Evolutionary conservation across 2,329 filamentous ascomycete species (phyloP).

Genomic region (Calonectria hawksworthii): DNA sequence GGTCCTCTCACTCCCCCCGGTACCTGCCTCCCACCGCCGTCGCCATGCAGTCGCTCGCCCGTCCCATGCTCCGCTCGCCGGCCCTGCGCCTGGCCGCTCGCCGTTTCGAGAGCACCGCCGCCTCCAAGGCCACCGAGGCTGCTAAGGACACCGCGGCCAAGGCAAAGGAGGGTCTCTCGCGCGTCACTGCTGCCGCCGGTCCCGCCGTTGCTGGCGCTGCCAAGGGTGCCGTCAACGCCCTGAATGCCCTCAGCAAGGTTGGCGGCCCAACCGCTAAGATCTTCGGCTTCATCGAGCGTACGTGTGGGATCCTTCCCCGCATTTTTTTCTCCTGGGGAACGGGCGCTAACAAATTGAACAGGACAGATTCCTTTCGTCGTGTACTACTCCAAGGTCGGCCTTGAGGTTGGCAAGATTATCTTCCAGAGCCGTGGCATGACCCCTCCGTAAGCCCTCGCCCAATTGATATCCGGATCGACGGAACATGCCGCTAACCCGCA

Average conservation of each 20-base stretch:
- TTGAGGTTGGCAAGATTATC: constrained; percentile 90
- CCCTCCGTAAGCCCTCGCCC: constrained; percentile 81
- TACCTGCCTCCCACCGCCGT: constrained; percentile 47
- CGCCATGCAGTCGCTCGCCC: constrained; percentile 54
- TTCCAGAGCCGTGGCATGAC: constrained; percentile 91
- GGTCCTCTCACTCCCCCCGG: constrained; percentile 35
- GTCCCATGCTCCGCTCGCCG: constrained; percentile 62
- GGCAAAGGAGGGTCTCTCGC: constrained; percentile 86
- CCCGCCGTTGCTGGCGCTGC: constrained; percentile 80
- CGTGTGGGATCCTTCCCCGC: constrained; percentile 54
- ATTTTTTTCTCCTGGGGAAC: not conserved
- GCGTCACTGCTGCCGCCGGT: constrained; percentile 84
- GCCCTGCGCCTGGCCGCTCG: constrained; percentile 63
- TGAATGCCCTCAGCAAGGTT: constrained; percentile 80
- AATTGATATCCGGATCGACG: constrained; percentile 29
- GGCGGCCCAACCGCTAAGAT: constrained; percentile 87
- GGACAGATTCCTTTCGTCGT: constrained; percentile 87
- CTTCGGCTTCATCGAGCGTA: constrained; percentile 89
- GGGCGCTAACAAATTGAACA: constrained; percentile 54
- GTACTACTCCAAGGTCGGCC: constrained; percentile 92
- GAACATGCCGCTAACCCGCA: constrained; percentile 27
- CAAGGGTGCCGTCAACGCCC: constrained; percentile 73
- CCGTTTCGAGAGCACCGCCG: constrained; percentile 73
- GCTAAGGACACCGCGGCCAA: constrained; percentile 65
- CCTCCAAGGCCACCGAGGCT: constrained; percentile 61